These are phyloP conservation scores for Suillus ampliporus DNA, from an alignment of 768 basidiomycete species.

Conservation along the genomic window DNA sequence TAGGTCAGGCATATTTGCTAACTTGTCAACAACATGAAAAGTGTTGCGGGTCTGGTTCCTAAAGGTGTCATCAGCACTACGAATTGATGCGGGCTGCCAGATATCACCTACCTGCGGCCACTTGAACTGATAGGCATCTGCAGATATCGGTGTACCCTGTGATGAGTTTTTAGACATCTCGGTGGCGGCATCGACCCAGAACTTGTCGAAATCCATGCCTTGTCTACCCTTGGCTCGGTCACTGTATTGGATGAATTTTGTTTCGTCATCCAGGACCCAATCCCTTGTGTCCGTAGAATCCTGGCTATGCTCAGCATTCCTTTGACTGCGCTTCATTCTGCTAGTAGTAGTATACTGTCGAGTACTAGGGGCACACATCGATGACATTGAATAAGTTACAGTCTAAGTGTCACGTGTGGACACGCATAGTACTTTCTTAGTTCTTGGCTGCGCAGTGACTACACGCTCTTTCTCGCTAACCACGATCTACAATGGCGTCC, in stretches of 20 bases:
- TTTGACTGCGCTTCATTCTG: too few relatives aligned
- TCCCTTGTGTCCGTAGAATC: too few relatives aligned
- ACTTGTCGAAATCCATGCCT: not conserved
- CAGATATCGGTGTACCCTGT: not conserved
- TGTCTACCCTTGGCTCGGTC: not conserved
- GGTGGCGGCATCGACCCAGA: not conserved
- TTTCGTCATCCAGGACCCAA: not conserved
- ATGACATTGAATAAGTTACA: too few relatives aligned
- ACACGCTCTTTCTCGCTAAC: not conserved
- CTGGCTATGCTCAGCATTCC: not conserved
- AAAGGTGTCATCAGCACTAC: not conserved
- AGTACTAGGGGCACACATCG: too few relatives aligned
- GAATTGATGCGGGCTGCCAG: not conserved
- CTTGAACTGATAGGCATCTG: not conserved
- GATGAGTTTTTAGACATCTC: not conserved
- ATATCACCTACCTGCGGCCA: not conserved
- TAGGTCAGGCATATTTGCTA: not conserved
- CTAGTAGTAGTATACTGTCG: too few relatives aligned
- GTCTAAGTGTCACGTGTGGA: too few relatives aligned
- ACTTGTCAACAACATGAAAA: not conserved
- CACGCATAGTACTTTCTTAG: not conserved
- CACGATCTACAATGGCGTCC: constrained; percentile 60
- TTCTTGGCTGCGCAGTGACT: not conserved
- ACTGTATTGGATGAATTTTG: not conserved
- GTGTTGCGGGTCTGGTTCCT: not conserved